Evolutionary conservation across 192 early-diverging fungal species (phyloP), one percentile per base, ranked within the genome.

Genomic region (Chytriomyces sp.): DNA sequence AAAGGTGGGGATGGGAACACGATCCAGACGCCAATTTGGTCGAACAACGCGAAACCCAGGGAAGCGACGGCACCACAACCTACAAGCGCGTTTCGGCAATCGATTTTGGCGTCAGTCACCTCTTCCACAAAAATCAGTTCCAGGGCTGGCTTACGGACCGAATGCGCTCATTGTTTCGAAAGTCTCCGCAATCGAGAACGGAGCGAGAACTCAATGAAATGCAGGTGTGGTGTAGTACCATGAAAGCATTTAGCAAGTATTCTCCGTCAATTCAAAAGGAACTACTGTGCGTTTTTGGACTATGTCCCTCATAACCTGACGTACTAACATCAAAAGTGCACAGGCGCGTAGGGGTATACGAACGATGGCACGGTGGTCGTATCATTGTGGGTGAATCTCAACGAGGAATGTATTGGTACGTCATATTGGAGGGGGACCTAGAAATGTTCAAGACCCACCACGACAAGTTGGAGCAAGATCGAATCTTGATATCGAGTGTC

Each of bases 361-460:
- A 77, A 39, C 59, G 76, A 14, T 77, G 76, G 76, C 62, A 72
- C 38, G 56, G 57, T 53, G 58, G 55, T 19, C 60, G 80, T 3
- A 77, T 64, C 30, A 75, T 81, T 53, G 37, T 77, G 26, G 73
- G 74, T n/a, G 80, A 81, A 52, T 44, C 54, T 6, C 80, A 81
- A 40, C 44, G 39, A 14, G 70, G 69, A 19, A 64, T 65, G 38
- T 44, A 58, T 17, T 81, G 74, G 52, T 81, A 81, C 38, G 64
- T 81, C 17, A 73, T 81, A 25, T 64, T 81, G 8, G 80, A 81
- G 53, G 80, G 80, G 6, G 80, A 81, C 33, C 64, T 81, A 5
- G 80, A 81, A 61, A 69, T 77, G 32, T 75, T 70, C 40, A 71
- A 67, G 25, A 61, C 78, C 25, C 70, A 81, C 54, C 75, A 64